Percentiles rank a stretch among this genome's conserved stretches.
phyloP scores from a whole-genome alignment of 2,329 filamentous ascomycete species.

The Sclerotinia trifoliorum region DNA sequence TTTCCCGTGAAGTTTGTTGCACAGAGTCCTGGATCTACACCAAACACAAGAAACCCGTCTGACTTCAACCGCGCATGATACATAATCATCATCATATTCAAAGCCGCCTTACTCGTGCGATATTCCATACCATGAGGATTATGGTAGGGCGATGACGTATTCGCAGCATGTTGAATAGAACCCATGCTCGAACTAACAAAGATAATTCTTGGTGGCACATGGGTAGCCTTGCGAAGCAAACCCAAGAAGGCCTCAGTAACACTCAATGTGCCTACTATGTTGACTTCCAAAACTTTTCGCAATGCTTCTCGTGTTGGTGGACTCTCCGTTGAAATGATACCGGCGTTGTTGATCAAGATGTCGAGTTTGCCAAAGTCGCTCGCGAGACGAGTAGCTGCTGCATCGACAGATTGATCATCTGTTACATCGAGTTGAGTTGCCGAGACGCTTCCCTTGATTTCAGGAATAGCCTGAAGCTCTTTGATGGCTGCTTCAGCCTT shows the following conservation, averaged over 20 bases:
- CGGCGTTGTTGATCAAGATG: conserved; percentile 35
- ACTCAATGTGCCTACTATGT: conserved; percentile 20
- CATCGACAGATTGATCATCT: conserved; percentile 23
- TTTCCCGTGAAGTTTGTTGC: conserved; percentile 25
- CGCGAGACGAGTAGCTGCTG: conserved; percentile 21
- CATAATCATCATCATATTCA: conserved; percentile 23
- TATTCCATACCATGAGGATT: conserved; percentile 14
- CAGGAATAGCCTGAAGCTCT: conserved; percentile 11
- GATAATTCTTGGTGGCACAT: conserved; percentile 21
- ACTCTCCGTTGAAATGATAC: conserved; percentile 18
- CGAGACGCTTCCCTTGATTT: conserved; percentile 26
- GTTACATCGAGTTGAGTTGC: conserved; percentile 27
- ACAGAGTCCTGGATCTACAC: conserved; percentile 27
- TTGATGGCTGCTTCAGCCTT: conserved; percentile 24
- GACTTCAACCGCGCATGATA: conserved; percentile 15
- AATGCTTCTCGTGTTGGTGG: conserved; percentile 5
- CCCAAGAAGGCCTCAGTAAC: conserved; percentile 30
- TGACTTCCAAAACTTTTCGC: conserved; percentile 17
- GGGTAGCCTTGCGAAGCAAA: conserved; percentile 20
- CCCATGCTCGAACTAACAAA: conserved; percentile 26
- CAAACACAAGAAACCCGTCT: conserved; percentile 26
- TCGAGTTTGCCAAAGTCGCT: conserved; percentile 30
- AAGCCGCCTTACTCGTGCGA: conserved; percentile 23
- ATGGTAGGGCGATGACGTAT: conserved; percentile 25
- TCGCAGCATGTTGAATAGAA: conserved; percentile 24